phyloP scores from a whole-genome alignment of 2,329 filamentous ascomycete species.

The Fusarium decemcellulare region DNA sequence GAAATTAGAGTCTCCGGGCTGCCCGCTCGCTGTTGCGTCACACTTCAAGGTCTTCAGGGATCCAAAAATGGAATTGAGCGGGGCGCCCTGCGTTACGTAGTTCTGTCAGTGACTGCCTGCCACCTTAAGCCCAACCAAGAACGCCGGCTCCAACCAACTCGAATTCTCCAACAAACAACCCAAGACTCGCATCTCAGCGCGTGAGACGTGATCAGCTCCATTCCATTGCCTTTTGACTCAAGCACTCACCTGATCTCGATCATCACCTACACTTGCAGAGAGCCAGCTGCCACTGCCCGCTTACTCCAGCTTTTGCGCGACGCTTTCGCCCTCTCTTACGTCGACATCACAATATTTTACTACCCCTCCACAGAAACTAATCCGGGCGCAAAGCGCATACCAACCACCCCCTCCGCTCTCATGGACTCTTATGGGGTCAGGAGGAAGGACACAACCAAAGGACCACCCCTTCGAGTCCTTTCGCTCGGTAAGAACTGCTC shows the following conservation, averaged over 20 bases:
- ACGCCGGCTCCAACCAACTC: constrained; percentile 15
- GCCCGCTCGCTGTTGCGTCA: constrained; percentile 39
- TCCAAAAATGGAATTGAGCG: constrained; percentile 36
- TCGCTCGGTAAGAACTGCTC: constrained; percentile 79
- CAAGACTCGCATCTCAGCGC: constrained; percentile 22
- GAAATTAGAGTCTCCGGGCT: constrained; percentile 30
- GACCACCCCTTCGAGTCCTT: constrained; percentile 90
- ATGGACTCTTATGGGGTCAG: constrained; percentile 74
- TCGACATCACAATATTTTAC: neutral
- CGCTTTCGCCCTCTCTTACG: constrained; percentile 11
- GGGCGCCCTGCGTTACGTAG: constrained; percentile 41
- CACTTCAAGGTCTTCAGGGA: constrained; percentile 18
- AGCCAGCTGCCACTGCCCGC: constrained; percentile 1
- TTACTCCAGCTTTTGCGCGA: constrained; percentile 23
- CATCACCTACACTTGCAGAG: constrained; percentile 1
- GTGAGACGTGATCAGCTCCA: constrained; percentile 26
- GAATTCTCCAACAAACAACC: constrained; percentile 32
- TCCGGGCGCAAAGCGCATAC: constrained; percentile 31
- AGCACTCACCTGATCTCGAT: constrained; percentile 31
- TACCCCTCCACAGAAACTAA: constrained; percentile 8
- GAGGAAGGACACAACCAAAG: constrained; percentile 95
- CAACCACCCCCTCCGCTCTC: constrained; percentile 29
- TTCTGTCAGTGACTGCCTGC: constrained; percentile 29
- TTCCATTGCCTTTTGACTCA: constrained; percentile 15
- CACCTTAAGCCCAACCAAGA: constrained; percentile 23